Evolutionary conservation across 1,139 yeast genomes (phyloP), one percentile per base, ranked within the genome.

Genomic region (Geotrichum histeridarum): DNA sequence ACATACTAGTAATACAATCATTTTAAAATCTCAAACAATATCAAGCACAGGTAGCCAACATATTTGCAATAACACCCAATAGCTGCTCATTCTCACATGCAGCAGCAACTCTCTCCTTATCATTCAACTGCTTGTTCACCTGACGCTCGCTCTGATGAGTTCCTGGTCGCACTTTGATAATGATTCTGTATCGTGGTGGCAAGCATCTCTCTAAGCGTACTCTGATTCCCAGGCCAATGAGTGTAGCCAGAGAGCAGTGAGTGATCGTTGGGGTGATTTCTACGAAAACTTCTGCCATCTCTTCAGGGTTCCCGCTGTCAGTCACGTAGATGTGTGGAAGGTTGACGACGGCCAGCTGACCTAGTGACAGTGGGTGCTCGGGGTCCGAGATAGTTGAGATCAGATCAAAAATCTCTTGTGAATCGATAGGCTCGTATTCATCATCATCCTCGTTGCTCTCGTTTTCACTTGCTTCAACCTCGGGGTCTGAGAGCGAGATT

Each of bases 11-110:
- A 22, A 22, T 22, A 22, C 4, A 22, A 22, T 22, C 27, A 22
- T 22, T 22, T 22, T 3, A 22, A 22, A 22, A 5, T 22, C 15
- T 9, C 11, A 39, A 39, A 39, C 30, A 27, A 22, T 8, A 6
- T 37, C 36, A 54, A 17, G 32, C 74, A 68, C 98, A 93, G 8
- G 93, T 84, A 47, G 87, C 78, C 60, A 94, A 77, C 99, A 94
- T 94, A 62, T 87, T 91, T 64, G 90, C 86, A 48, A 94, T 86
- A 15, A 94, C 99, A 35, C 82, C 79, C 55, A 91, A 73, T 47
- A 94, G 75, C 72, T 94, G 99, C 57, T 88, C 96, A 64, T 94
- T 94, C 66, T 94, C 99, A 71, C 98, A 91, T 0, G 99, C 99
- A 15, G 99, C 99, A 31, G 97, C 96, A 0, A 93, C 98, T 60